phyloP scores from a whole-genome alignment of 768 basidiomycete species.

The Suillus alpinus region DNA sequence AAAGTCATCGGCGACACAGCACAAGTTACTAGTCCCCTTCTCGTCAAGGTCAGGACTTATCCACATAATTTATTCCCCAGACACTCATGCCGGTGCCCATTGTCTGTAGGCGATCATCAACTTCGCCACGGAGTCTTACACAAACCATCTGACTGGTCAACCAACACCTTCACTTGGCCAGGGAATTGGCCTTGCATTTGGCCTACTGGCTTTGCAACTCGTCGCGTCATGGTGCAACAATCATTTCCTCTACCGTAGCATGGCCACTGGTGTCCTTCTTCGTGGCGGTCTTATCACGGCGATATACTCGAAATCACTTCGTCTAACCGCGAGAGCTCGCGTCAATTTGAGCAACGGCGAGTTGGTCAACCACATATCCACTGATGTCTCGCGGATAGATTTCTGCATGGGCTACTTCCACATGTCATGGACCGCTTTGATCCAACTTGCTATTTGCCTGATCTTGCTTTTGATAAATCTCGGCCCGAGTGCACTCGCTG shows the following conservation, averaged over 20 bases:
- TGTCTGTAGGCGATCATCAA: slow-evolving; percentile 58
- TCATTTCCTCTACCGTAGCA: slow-evolving; percentile 80
- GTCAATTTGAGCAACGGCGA: slow-evolving; percentile 82
- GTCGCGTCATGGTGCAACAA: slow-evolving; percentile 65
- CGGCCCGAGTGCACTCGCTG: slow-evolving; percentile 56
- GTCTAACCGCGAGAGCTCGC: slow-evolving; percentile 74
- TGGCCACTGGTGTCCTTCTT: slow-evolving; percentile 73
- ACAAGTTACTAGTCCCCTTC: slow-evolving; percentile 69
- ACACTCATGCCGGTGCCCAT: background rate
- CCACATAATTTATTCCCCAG: background rate
- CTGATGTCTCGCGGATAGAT: slow-evolving; percentile 88
- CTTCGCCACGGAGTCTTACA: slow-evolving; percentile 64
- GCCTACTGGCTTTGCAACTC: slow-evolving; percentile 66
- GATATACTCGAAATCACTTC: slow-evolving; percentile 76
- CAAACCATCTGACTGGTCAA: slow-evolving; percentile 38
- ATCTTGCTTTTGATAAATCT: slow-evolving; percentile 71
- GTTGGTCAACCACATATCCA: slow-evolving; percentile 91
- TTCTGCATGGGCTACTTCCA: slow-evolving; percentile 82
- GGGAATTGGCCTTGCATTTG: slow-evolving; percentile 77
- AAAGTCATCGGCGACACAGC: slow-evolving; percentile 67
- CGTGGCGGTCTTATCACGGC: slow-evolving; percentile 86
- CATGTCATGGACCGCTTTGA: slow-evolving; percentile 73
- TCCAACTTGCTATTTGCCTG: slow-evolving; percentile 78
- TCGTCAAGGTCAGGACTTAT: slow-evolving; percentile 65
- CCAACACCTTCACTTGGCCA: slow-evolving; percentile 42